phyloP scores from a whole-genome alignment of 371 early-diverging fungal species.

The Sporodiniella umbellata region DNA sequence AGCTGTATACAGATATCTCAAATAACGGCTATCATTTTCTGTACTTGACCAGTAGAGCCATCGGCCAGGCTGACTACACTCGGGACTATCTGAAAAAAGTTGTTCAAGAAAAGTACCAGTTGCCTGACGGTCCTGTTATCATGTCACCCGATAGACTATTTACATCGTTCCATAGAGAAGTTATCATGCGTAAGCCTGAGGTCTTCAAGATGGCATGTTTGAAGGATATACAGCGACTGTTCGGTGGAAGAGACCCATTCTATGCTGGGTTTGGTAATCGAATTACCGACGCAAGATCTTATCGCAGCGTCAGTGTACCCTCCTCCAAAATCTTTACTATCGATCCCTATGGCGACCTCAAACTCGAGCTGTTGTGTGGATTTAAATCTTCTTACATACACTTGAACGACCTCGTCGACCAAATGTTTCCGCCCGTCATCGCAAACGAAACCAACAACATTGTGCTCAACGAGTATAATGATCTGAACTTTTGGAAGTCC shows the following conservation, averaged over 20 bases:
- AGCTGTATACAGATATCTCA: slow-evolving; percentile 90
- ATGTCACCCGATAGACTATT: slow-evolving; percentile 97
- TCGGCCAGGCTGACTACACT: slow-evolving; percentile 95
- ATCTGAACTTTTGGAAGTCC: slow-evolving; percentile 85
- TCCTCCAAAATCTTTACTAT: slow-evolving; percentile 96
- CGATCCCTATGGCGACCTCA: slow-evolving; percentile 90
- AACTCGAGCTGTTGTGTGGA: slow-evolving; percentile 80
- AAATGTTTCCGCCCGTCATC: slow-evolving; percentile 85
- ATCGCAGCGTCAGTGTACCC: slow-evolving; percentile 93
- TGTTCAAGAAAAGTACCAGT: slow-evolving; percentile 81
- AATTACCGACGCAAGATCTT: slow-evolving; percentile 90
- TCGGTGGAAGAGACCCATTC: slow-evolving; percentile 83
- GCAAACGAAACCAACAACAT: slow-evolving; percentile 12
- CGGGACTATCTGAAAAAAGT: slow-evolving; percentile 90
- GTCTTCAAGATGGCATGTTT: slow-evolving; percentile 98
- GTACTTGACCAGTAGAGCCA: slow-evolving; percentile 96
- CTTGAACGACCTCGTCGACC: slow-evolving; percentile 92
- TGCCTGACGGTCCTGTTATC: slow-evolving; percentile 98
- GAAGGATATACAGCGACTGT: slow-evolving; percentile 86
- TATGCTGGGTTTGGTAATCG: slow-evolving; percentile 99
- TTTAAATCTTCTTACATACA: slow-evolving; percentile 87
- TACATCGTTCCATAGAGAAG: slow-evolving; percentile 92
- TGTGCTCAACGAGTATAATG: slow-evolving; percentile 72
- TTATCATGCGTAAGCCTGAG: slow-evolving; percentile 94
- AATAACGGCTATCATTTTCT: slow-evolving; percentile 97